phyloP scores from a whole-genome alignment of 495 filamentous ascomycete genomes.

The Aspergillus funiculosus region DNA sequence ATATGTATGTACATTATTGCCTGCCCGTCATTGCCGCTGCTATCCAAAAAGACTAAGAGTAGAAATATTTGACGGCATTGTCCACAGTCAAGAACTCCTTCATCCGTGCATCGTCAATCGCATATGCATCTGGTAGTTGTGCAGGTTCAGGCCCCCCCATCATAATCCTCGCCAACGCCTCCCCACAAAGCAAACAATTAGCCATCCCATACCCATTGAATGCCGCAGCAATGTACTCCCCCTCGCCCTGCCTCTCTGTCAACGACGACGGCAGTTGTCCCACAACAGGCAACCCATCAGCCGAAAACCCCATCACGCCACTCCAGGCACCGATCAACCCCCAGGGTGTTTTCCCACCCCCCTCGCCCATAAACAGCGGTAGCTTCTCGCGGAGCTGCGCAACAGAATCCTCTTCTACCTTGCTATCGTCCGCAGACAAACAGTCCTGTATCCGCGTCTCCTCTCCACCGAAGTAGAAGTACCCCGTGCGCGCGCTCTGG shows the following conservation, averaged over 20 bases:
- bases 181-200: conserved; percentile 61
- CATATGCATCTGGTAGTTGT: conserved; percentile 25
- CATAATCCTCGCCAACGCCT: conserved; percentile 49
- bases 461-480: conserved; percentile 47
- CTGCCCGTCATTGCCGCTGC: too few species aligned
- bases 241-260: conserved; percentile 32
- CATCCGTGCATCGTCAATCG: conserved; percentile 20
- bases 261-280: conserved; percentile 54
- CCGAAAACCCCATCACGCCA: conserved; percentile 74
- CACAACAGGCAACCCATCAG: conserved; percentile 65
- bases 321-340: conserved; percentile 60
- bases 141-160: conserved; percentile 22
- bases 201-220: conserved; percentile 83
- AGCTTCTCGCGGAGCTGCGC: conserved; percentile 25
- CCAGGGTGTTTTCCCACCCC: conserved; percentile 18
- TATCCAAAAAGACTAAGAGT: too few species aligned
- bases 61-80: too few species aligned
- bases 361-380: conserved; percentile 39
- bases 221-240: conserved; percentile 54
- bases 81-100: conserved; percentile 15
- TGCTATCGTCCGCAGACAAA: conserved; percentile 46
- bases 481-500: conserved; percentile 50
- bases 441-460: conserved; percentile 60
- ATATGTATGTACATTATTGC: too few species aligned
- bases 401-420: conserved; percentile 34